Base-by-base conservation (phyloP, 257 asterid species). In the Petunia axillaris region DNA sequence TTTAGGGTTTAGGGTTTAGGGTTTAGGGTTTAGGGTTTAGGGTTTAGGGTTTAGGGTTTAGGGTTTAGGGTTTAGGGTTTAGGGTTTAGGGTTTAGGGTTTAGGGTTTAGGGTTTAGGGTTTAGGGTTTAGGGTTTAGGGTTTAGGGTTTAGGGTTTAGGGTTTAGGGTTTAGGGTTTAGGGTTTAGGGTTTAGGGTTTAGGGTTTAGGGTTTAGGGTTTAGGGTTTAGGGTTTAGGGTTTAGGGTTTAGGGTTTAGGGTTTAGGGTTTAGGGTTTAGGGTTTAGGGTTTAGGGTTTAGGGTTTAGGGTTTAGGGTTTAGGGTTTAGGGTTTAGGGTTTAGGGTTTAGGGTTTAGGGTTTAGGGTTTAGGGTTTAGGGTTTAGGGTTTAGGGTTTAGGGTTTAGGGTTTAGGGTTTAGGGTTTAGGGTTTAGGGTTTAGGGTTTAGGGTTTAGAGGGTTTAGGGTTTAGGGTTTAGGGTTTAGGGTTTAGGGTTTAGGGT, bases 1-100 rank as follows among this genome's bases (percentile, higher is more conserved):
- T 75, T 75, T 75, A 75, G 79, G 79, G 79, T 75, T 75, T 75
- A 25, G n/a, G 79, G 57, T n/a, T 70, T 43, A 2, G 37, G n/a
- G 78, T 54, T 43, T 71, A 38, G 36, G 64, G 79, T 62, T 50
- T 75, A 48, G 36, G 64, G 79, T 62, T 16, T 75, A 48, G 36
- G 64, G 41, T 4, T 25, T 36, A 15, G 2, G 7, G 78, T 54
- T 43, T 71, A 40, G 6, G 16, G 57, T 16, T 16, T 71, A 40
- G 6, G 37, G 78, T 54, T 43, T 71, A 40, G 46, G 78, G 78
- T 54, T 71, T 71, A 40, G 46, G 78, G 78, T 16, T 44, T 5
- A 40, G 25, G 58, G 58, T 25, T 71, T 71, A 0, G 10, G 78
- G 78, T 54, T 44, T 71, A 40, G 5, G 78, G 58, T 54, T 43